phyloP scores from a whole-genome alignment of 371 early-diverging fungal species.

The Apophysomyces elegans region DNA sequence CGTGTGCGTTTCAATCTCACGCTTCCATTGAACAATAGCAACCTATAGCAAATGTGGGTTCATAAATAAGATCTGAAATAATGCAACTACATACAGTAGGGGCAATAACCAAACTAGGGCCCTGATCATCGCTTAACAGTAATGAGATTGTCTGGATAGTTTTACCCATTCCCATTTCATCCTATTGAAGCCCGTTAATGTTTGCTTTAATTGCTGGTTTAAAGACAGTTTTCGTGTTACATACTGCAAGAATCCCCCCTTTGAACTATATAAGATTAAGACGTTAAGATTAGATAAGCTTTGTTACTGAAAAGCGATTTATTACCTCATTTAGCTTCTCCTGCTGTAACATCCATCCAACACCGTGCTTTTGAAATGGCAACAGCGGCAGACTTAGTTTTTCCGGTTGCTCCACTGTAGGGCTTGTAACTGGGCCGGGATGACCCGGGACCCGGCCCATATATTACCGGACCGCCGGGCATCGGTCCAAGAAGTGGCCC shows the following conservation, averaged over 20 bases:
- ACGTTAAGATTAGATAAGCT: neutral
- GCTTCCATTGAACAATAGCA: slow-evolving; percentile 90
- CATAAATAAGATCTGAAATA: slow-evolving; percentile 1
- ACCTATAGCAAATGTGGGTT: slow-evolving; percentile 42
- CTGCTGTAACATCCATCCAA: slow-evolving; percentile 83
- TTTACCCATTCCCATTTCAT: slow-evolving; percentile 99
- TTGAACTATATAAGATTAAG: slow-evolving; percentile 52
- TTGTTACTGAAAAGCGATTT: no score
- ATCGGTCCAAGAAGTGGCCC: no score
- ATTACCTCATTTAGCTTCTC: slow-evolving; percentile 58
- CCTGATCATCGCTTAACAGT: slow-evolving; percentile 64
- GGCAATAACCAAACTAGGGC: slow-evolving; percentile 85
- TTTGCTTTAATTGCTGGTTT: neutral
- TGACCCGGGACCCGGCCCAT: no score
- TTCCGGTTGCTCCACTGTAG: slow-evolving; percentile 73
- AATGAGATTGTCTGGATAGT: slow-evolving; percentile 96
- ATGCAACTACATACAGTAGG: slow-evolving; percentile 62
- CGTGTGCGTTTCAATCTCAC: slow-evolving; percentile 81
- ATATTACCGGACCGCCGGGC: no score
- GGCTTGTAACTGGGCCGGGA: no score
- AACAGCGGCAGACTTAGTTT: slow-evolving; percentile 77
- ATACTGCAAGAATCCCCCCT: slow-evolving; percentile 83
- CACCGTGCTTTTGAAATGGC: slow-evolving; percentile 89
- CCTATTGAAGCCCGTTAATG: slow-evolving; percentile 27
- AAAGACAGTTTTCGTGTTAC: slow-evolving; percentile 12